Conservation (phyloP, 192 early-diverging fungal genomes). For the Backusella circina region DNA sequence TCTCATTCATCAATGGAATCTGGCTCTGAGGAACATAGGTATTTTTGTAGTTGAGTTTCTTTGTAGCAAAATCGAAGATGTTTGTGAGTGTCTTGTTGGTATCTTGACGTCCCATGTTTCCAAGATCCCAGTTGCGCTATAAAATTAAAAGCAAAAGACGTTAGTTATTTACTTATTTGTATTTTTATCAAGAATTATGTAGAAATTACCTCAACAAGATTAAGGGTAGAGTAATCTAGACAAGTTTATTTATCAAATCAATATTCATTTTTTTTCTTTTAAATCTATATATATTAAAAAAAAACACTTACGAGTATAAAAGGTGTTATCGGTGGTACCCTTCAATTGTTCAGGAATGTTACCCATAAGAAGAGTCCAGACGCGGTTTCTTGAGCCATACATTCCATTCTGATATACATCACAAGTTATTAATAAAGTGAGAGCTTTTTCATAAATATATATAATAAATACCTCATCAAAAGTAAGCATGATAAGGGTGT, state of each 20-base stretch:
- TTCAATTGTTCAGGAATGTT: constrained; percentile 24
- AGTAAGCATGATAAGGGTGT: constrained; percentile 41
- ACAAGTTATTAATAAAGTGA: not conserved
- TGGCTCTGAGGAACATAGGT: constrained; percentile 26
- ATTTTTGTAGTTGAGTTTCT: constrained; percentile 34
- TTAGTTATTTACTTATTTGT: not conserved
- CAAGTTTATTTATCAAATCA: not conserved
- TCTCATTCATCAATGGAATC: constrained; percentile 34
- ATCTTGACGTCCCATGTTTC: constrained; percentile 54
- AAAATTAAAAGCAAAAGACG: not conserved
- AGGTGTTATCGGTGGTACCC: constrained; percentile 50
- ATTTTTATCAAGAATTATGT: not conserved
- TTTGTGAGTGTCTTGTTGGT: constrained; percentile 41
- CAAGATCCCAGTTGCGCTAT: constrained; percentile 59
- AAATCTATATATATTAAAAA: not conserved
- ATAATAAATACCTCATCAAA: constrained; percentile 28
- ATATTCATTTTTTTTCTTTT: too few species aligned
- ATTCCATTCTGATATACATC: constrained; percentile 7
- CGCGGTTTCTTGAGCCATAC: constrained; percentile 35
- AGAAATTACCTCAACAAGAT: constrained; percentile 50
- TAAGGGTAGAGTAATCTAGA: constrained; percentile 54
- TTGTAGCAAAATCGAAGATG: constrained; percentile 39
- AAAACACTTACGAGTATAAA: constrained; percentile 44
- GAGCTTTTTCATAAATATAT: not conserved
- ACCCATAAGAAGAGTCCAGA: constrained; percentile 43